Evolutionary conservation across 306 rosid genomes (phyloP), one percentile per base, ranked within the genome.

Genomic region (Macrotyloma uniflorum): DNA sequence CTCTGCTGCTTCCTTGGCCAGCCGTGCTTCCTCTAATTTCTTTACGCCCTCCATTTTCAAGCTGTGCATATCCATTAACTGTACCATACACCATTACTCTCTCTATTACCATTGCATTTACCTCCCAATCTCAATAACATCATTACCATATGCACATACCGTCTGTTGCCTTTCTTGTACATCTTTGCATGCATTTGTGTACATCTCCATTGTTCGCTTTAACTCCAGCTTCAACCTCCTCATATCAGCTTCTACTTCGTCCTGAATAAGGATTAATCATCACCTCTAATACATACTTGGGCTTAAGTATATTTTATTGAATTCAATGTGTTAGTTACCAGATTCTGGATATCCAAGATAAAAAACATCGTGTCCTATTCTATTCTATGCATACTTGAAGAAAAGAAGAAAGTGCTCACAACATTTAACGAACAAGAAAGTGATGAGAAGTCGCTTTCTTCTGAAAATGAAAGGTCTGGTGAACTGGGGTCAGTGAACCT

Each of bases 171-270:
- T 79, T 5, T 55, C 54, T 18, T 63, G 75, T 33, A 82, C 82
- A 64, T 77, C 86, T 78, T 64, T 71, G 82, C 86, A 82, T 10
- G 86, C 82, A 8, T 75, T 6, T 14, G 63, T 77, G 75, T 82
- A 82, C 82, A 82, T 96, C 67, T 95, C 98, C 96, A 93, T 91
- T 16, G 98, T 95, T 82, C 93, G 97, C 89, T 93, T 95, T 51
- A 95, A 88, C 91, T 95, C 98, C 32, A 89, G 88, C 90, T 87
- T 93, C 79, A 95, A 70, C 85, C 93, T 91, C 83, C 87, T 91
- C 97, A 95, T 88, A 75, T 95, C 97, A 10, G 91, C 45, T 82
- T 93, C 99, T 14, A 70, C 92, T 15, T 95, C 99, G 2, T 95
- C 98, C 96, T 92, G 83, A 61, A 30, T 6, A 42, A 42, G 5